These are phyloP conservation scores for Plantago lanceolata DNA, from an alignment of 305 asterid genomes.

Conservation along the genomic window DNA sequence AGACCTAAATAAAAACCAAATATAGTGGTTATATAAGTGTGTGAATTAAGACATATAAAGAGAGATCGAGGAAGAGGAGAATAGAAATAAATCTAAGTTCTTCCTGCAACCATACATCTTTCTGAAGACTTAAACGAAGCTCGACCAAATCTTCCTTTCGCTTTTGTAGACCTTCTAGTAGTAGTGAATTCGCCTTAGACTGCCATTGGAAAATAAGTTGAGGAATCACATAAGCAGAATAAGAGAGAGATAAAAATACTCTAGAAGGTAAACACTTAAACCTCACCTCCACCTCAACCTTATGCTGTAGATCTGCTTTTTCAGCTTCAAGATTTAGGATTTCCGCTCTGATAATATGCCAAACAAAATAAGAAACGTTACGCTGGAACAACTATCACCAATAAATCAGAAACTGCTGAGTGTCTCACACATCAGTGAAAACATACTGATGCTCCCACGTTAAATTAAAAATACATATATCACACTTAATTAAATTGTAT, in stretches of 20 bases:
- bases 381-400: slow-evolving; percentile 19
- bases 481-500: neutral
- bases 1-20: neutral
- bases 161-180: slow-evolving; percentile 56
- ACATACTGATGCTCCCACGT: neutral
- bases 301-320: slow-evolving; percentile 57
- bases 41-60: neutral
- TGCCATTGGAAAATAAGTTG: slow-evolving; percentile 27
- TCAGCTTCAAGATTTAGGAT: slow-evolving; percentile 59
- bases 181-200: slow-evolving; percentile 48
- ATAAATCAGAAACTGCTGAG: slow-evolving; percentile 8
- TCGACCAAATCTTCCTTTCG: slow-evolving; percentile 65
- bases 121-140: slow-evolving; percentile 72
- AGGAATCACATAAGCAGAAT: slow-evolving; percentile 17
- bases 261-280: slow-evolving; percentile 11
- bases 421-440: neutral
- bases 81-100: neutral
- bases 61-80: neutral
- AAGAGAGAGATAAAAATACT: slow-evolving; percentile 13
- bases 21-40: slow-evolving; percentile 2
- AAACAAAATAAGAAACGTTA: slow-evolving; percentile 22
- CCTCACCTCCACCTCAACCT: slow-evolving; percentile 60
- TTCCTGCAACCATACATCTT: slow-evolving; percentile 51
- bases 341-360: slow-evolving; percentile 49
- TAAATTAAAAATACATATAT: neutral